Evolutionary conservation across 192 early-diverging fungal genomes (phyloP).

Genomic region (Gonapodya prolifera): DNA sequence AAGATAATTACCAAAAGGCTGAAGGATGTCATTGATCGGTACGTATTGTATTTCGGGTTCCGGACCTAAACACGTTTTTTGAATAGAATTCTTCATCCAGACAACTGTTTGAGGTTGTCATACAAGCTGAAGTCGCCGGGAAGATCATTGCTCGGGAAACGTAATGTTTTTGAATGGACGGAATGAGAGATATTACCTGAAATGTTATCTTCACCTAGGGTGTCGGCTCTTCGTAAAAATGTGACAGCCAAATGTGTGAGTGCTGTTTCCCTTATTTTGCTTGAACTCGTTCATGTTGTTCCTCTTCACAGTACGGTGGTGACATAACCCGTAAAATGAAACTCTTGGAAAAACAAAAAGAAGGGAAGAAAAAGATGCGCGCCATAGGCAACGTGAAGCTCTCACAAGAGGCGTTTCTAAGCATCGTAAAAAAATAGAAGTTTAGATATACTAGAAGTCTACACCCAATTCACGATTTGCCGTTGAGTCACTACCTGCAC

Average conservation of each 20-base stretch:
- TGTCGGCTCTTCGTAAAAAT: slow-evolving; percentile 81
- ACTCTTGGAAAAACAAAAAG: slow-evolving; percentile 86
- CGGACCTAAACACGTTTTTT: slow-evolving; percentile 2
- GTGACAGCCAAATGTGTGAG: slow-evolving; percentile 88
- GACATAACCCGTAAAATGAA: slow-evolving; percentile 98
- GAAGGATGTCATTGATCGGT: slow-evolving; percentile 59
- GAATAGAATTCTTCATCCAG: slow-evolving; percentile 17
- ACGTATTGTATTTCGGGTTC: neutral
- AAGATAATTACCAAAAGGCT: slow-evolving; percentile 65
- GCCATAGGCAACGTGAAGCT: neutral
- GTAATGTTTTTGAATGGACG: slow-evolving; percentile 16
- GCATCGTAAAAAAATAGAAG: neutral
- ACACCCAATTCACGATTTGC: neutral
- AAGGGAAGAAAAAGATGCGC: slow-evolving; percentile 84
- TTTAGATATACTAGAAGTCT: neutral
- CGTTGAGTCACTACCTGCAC: no score
- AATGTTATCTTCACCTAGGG: slow-evolving; percentile 14
- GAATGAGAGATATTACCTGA: neutral
- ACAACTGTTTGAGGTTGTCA: slow-evolving; percentile 88
- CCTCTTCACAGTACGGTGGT: slow-evolving; percentile 62
- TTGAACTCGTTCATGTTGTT: neutral
- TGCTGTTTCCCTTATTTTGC: neutral
- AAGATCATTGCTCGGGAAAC: slow-evolving; percentile 79
- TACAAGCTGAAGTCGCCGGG: slow-evolving; percentile 76
- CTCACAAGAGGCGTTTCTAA: neutral